Evolutionary conservation across 139 green algal genomes (phyloP).

Genomic region (Microglena sp.): DNA sequence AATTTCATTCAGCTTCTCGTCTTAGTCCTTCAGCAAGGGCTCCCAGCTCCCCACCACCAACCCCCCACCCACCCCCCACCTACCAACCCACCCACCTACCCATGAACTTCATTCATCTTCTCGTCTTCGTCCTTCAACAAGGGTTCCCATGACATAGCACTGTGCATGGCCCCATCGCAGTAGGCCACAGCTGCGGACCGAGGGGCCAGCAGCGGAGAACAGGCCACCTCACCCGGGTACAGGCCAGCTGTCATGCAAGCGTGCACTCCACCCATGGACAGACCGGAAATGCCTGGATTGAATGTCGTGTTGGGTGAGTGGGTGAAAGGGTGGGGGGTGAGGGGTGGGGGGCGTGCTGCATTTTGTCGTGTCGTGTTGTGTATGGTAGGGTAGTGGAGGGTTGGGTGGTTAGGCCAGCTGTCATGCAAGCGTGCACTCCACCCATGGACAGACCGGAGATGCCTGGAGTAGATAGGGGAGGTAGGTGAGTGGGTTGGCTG

Average conservation of each 20-base stretch:
- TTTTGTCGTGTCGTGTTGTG: too few species aligned
- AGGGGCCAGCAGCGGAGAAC: constrained; percentile 61
- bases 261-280: constrained; percentile 86
- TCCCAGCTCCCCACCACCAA: neutral
- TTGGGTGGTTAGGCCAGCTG: constrained; percentile 52
- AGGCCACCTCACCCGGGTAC: constrained; percentile 51
- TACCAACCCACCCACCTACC: neutral
- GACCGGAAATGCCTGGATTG: constrained; percentile 55
- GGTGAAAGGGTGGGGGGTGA: too few species aligned
- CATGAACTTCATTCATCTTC: neutral
- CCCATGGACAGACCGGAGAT: constrained; percentile 79
- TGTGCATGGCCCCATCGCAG: constrained; percentile 57
- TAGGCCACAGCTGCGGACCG: constrained; percentile 65
- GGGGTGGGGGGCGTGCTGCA: too few species aligned
- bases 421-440: constrained; percentile 80
- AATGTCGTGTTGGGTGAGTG: too few species aligned
- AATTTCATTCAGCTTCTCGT: too few species aligned
- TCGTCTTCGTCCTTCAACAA: constrained; percentile 16
- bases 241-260: constrained; percentile 68
- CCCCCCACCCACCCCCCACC: too few species aligned
- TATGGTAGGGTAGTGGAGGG: too few species aligned
- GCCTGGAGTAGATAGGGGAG: too few species aligned
- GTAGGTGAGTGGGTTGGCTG: too few species aligned
- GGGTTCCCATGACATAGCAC: constrained; percentile 27
- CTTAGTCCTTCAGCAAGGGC: too few species aligned